Conservation (phyloP, 768 basidiomycete genomes). For the Trametes meyenii region DNA sequence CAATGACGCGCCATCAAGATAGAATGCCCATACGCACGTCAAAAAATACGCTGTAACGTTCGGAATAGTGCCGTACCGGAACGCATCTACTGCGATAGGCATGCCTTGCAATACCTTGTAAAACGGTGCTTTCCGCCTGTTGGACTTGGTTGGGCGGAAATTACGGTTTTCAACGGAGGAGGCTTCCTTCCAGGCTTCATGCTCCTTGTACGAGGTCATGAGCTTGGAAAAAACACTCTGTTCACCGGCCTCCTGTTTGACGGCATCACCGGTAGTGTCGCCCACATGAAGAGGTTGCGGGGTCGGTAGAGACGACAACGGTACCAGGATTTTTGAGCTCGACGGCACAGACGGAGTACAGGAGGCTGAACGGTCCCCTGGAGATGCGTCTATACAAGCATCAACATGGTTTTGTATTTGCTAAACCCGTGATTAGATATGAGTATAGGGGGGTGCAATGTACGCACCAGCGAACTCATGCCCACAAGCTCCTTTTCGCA, state of each 20-base stretch:
- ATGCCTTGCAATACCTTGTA: conserved; percentile 96
- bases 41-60: conserved; percentile 89
- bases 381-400: conserved; percentile 49
- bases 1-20: not conserved
- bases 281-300: conserved; percentile 21
- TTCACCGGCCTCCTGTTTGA: conserved; percentile 21
- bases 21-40: conserved; percentile 55
- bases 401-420: conserved; percentile 59
- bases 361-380: not conserved
- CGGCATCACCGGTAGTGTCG: conserved; percentile 10
- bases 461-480: conserved; percentile 33
- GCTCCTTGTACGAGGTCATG: conserved; percentile 86
- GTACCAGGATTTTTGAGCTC: conserved; percentile 14
- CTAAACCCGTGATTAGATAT: conserved; percentile 34
- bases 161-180: conserved; percentile 51
- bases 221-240: conserved; percentile 70
- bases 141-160: conserved; percentile 49
- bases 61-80: conserved; percentile 91
- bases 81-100: conserved; percentile 98
- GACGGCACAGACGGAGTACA: conserved; percentile 7
- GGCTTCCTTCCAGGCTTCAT: conserved; percentile 85
- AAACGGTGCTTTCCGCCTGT: conserved; percentile 83
- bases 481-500: conserved; percentile 35
- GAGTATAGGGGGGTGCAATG: not conserved
- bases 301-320: conserved; percentile 26